Conservation (phyloP, 2,329 filamentous ascomycete genomes). For the Cordyceps javanica region DNA sequence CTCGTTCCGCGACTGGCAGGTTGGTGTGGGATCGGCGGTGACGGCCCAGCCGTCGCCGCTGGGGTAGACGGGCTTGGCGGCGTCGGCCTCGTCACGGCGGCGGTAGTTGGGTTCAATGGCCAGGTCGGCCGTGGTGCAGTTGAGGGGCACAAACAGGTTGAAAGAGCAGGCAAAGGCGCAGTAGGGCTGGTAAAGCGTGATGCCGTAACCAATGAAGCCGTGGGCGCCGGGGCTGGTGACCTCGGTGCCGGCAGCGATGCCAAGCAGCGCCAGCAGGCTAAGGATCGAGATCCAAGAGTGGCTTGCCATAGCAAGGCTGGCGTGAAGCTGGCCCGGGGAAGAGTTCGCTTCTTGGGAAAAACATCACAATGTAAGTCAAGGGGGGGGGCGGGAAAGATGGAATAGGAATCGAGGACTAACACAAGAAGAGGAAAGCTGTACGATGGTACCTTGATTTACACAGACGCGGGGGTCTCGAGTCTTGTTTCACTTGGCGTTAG, state of each 20-base stretch:
- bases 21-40: constrained; percentile 10
- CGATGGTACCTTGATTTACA: not conserved
- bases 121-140: constrained; percentile 18
- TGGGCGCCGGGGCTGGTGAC: not conserved
- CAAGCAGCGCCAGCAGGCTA: constrained; percentile 3
- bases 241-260: not conserved
- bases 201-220: constrained; percentile 18
- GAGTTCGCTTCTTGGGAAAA: too few species aligned
- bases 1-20: constrained; percentile 15
- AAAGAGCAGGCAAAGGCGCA: constrained; percentile 25
- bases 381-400: too few species aligned
- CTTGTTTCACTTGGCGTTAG: not conserved
- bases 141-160: constrained; percentile 18
- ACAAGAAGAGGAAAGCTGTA: not conserved
- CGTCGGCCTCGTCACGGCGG: not conserved
- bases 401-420: not conserved
- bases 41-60: constrained; percentile 15
- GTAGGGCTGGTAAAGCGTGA: constrained; percentile 21
- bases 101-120: not conserved
- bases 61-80: constrained; percentile 4
- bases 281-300: not conserved
- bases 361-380: not conserved
- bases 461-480: not conserved
- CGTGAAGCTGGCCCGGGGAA: not conserved
- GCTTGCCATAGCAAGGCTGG: not conserved